Evolutionary conservation across 371 early-diverging fungal genomes (phyloP), one percentile per base, ranked within the genome.

Genomic region (Mucor mucedo): DNA sequence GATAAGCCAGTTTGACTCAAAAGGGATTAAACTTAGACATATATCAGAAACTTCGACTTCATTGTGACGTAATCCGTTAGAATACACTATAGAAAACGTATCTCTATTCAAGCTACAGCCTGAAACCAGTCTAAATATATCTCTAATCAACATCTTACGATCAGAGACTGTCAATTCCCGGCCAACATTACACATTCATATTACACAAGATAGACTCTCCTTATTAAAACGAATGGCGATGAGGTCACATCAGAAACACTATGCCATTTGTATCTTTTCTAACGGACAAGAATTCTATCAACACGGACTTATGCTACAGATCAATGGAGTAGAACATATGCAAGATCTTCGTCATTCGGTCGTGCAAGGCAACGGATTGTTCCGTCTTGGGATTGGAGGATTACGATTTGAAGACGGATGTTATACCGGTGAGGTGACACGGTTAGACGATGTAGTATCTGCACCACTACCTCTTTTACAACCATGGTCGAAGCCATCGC

Each of bases 231-330:
- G 38, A 63, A 79, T 40, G 75, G 76, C 28, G 52, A 78, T 32
- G 70, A 72, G 60, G 48, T 80, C 44, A 7, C 63, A 71, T 52
- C 70, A 69, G 53, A 69, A 62, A 33, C 60, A 73, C 10, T 83
- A 84, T 72, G 85, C 84, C 2, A 77, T 88, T 75, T 84, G 85
- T 39, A 59, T 85, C 13, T 78, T 72, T 8, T 59, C 63, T 6
- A 68, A 58, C 13, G n/a, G 63, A 60, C 27, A 52, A 2, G 14
- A 45, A 0, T 72, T 67, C 28, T 55, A 60, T 32, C 63, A 66
- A 7, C 66, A 68, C 35, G 82, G 77, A 6, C 72, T 76, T 1
- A 82, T 82, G 76, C n/a, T 79, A 16, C 67, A 72, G 29, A 60
- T 76, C 8, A 44, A 61, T 11, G 62, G 63, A 16, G 38, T 68